A percentile compares a stretch with the other conserved stretches of the same genome.
These are phyloP conservation scores for Monascus ruber DNA, from an alignment of 2,329 filamentous ascomycete species.

Conservation along the genomic window DNA sequence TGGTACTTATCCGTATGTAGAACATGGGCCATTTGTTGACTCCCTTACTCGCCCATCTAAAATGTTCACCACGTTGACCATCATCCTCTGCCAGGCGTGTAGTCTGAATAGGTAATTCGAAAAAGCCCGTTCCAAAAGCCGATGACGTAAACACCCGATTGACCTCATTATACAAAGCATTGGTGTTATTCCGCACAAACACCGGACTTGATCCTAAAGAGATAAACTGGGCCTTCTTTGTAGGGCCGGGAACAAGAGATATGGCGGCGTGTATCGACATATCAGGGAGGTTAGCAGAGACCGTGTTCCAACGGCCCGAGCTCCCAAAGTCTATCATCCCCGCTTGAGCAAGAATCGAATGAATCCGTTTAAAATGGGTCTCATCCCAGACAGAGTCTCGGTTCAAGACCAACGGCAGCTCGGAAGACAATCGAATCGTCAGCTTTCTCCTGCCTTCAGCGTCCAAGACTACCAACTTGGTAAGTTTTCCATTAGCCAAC, in stretches of 20 bases:
- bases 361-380: slow-evolving; percentile 23
- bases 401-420: neutral
- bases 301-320: slow-evolving; percentile 53
- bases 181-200: slow-evolving; percentile 42
- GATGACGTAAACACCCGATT: slow-evolving; percentile 69
- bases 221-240: slow-evolving; percentile 66
- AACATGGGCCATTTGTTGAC: slow-evolving; percentile 86
- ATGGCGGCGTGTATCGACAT: slow-evolving; percentile 60
- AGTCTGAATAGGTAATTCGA: slow-evolving; percentile 22
- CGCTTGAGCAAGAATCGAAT: slow-evolving; percentile 54
- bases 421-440: slow-evolving; percentile 12
- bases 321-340: slow-evolving; percentile 47
- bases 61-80: slow-evolving; percentile 32
- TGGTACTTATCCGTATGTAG: slow-evolving; percentile 54
- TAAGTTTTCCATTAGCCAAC: slow-evolving; percentile 53
- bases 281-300: slow-evolving; percentile 53
- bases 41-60: slow-evolving; percentile 47
- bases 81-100: slow-evolving; percentile 19
- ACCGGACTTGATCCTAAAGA: slow-evolving; percentile 64
- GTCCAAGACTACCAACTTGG: slow-evolving; percentile 51
- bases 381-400: slow-evolving; percentile 1
- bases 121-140: slow-evolving; percentile 56
- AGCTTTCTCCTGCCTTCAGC: slow-evolving; percentile 27
- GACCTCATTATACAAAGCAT: slow-evolving; percentile 62
- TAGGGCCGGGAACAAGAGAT: slow-evolving; percentile 58